phyloP scores from a whole-genome alignment of 331 rosid species.

The Malus hybrid region DNA sequence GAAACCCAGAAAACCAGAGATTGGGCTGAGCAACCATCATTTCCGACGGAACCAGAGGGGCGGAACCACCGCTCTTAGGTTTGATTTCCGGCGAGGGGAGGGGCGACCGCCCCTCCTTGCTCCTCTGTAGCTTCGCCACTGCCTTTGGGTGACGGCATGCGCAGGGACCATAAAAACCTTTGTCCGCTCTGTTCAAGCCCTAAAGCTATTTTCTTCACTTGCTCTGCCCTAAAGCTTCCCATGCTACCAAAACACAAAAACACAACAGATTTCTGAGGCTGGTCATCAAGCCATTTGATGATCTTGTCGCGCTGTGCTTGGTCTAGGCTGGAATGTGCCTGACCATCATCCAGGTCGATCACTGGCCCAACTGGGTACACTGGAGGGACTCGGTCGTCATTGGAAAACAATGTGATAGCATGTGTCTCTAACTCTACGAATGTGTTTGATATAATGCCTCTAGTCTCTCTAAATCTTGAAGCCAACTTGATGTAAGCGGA shows the following conservation, averaged over 20 bases:
- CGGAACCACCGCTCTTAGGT: no score
- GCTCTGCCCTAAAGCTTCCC: constrained; percentile 50
- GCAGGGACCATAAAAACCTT: constrained; percentile 41
- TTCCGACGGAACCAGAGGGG: no score
- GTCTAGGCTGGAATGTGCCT: constrained; percentile 25
- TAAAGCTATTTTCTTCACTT: constrained; percentile 49
- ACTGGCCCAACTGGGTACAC: constrained; percentile 55
- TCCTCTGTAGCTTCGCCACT: no score
- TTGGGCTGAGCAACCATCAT: no score
- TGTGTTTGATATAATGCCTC: constrained; percentile 50
- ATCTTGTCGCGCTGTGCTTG: constrained; percentile 29
- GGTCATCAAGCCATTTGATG: constrained; percentile 54
- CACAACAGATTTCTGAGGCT: constrained; percentile 40
- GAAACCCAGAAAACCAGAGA: no score
- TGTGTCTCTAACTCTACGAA: constrained; percentile 34
- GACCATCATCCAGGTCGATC: constrained; percentile 31
- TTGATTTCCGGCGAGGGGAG: no score
- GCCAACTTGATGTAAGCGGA: constrained; percentile 4
- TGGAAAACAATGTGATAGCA: constrained; percentile 21
- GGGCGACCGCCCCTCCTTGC: no score
- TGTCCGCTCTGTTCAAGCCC: constrained; percentile 24
- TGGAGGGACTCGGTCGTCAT: constrained; percentile 25
- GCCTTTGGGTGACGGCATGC: constrained; percentile 12
- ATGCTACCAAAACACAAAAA: constrained; percentile 63
- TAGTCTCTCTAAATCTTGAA: constrained; percentile 23